Evolutionary conservation across 345 rosid genomes (phyloP).

Genomic region (Cardamine resedifolia): DNA sequence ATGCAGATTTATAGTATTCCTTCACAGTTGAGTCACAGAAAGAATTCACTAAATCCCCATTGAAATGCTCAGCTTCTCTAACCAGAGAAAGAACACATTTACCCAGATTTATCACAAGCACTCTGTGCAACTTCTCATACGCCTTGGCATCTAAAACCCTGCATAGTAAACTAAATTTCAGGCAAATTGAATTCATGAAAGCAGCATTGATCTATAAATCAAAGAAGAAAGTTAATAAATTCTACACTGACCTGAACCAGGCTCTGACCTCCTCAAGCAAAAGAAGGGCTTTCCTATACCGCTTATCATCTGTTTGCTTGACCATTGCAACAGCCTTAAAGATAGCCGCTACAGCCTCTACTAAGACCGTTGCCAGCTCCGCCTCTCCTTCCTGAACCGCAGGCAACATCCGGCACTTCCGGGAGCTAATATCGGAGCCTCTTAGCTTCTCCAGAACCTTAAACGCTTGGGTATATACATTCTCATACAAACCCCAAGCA

Average conservation of each 20-base stretch:
- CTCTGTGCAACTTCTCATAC: slow-evolving; percentile 58
- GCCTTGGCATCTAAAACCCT: slow-evolving; percentile 65
- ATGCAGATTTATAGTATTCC: slow-evolving; percentile 52
- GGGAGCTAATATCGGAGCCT: slow-evolving; percentile 31
- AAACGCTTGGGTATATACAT: slow-evolving; percentile 47
- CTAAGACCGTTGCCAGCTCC: slow-evolving; percentile 52
- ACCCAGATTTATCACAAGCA: slow-evolving; percentile 50
- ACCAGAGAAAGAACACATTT: slow-evolving; percentile 55
- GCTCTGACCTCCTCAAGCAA: slow-evolving; percentile 62
- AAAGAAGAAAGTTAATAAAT: not conserved
- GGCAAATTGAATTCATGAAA: not conserved
- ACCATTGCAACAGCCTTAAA: slow-evolving; percentile 55
- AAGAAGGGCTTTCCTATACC: slow-evolving; percentile 43
- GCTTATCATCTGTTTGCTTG: slow-evolving; percentile 41
- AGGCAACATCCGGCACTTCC: slow-evolving; percentile 40
- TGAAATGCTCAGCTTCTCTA: slow-evolving; percentile 50
- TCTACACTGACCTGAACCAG: slow-evolving; percentile 64
- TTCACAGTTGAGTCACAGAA: slow-evolving; percentile 49
- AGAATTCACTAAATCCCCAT: slow-evolving; percentile 42
- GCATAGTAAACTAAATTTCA: slow-evolving; percentile 2
- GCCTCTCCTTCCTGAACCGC: slow-evolving; percentile 39
- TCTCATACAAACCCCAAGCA: slow-evolving; percentile 50
- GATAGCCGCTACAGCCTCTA: slow-evolving; percentile 52
- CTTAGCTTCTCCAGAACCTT: slow-evolving; percentile 54
- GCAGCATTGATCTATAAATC: slow-evolving; percentile 18